Base-by-base conservation (phyloP, 1,284 basidiomycete genomes). In the Trametes versicolor region DNA sequence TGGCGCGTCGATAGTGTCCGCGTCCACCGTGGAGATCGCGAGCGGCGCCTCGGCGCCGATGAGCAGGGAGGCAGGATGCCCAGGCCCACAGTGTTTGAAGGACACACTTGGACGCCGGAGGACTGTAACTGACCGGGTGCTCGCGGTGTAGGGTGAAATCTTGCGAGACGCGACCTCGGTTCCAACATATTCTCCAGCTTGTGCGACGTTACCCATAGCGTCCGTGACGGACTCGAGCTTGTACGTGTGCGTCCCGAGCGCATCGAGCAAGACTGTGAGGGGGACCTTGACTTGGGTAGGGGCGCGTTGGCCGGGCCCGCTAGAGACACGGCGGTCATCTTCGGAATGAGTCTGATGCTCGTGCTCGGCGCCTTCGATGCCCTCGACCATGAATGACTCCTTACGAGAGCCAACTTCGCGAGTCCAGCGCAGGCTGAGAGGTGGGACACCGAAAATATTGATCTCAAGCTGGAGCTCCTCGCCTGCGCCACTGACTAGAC, bases 321-420 rank as follows among this genome's bases (percentile, higher is more conserved):
- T 64, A 1, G 70, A 66, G 1, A 70, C 45, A 17, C 69, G 62
- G 23, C 70, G 60, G 23, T 67, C 70, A 27, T 71, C 74, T 8
- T 69, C 63, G 64, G 56, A 62, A 37, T 63, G 53, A 21, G 51
- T 59, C 25, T 43, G 66, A 60, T 70, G 72, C 21, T 64, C 62
- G 45, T 71, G 68, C 48, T 76, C 76, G 32, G 82, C 83, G 47
- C 86, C 87, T 75, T 95, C 92, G 60, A 96, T 95, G 1, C 93
- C 94, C 74, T 96, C 93, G 12, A 96, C 92, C 32, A 91, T 80
- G 62, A 92, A 94, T 49, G 85, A 80, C 71, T 94, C 90, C 57
- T 81, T 81, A 63, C 82, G 81, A 47, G 87, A 85, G 71, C 90
- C 85, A 62, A 89, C 78, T 49, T 88, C 85, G 73, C 88, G 89